Percentiles rank a stretch among this genome's conserved stretches.
phyloP scores from a whole-genome alignment of 805 yeast genomes.

The Candida ortonii region DNA sequence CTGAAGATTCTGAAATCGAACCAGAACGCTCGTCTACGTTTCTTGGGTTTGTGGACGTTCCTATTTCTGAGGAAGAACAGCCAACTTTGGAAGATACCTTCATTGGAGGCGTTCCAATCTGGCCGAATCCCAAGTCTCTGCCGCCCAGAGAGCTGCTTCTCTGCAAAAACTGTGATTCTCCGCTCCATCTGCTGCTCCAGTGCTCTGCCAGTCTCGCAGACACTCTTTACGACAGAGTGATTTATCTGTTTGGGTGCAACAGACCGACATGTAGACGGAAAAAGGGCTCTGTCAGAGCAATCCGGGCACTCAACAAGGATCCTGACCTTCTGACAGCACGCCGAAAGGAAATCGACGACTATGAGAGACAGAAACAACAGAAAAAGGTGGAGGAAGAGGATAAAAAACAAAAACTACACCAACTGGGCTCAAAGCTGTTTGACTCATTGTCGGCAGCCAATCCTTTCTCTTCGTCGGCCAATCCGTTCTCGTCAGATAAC shows the following conservation, averaged over 20 bases:
- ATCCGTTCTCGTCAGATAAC: constrained; percentile 13
- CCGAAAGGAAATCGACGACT: constrained; percentile 38
- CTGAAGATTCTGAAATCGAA: constrained; percentile 17
- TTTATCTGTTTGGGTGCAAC: constrained; percentile 77
- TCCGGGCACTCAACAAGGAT: constrained; percentile 72
- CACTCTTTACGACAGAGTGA: constrained; percentile 70
- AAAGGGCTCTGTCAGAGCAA: constrained; percentile 68
- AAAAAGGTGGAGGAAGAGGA: constrained; percentile 41
- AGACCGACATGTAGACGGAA: constrained; percentile 62
- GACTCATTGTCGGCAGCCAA: constrained; percentile 23
- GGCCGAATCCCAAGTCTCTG: constrained; percentile 60
- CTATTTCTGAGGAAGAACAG: constrained; percentile 46
- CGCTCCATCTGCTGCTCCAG: constrained; percentile 70
- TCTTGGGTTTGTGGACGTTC: constrained; percentile 65
- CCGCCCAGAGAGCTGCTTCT: constrained; percentile 52
- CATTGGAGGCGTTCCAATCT: constrained; percentile 74
- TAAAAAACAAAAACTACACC: constrained; percentile 39
- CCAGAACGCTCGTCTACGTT: constrained; percentile 36
- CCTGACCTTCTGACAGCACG: constrained; percentile 43
- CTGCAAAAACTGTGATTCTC: constrained; percentile 65
- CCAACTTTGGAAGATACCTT: constrained; percentile 64
- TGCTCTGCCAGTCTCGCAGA: constrained; percentile 76
- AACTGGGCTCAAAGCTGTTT: constrained; percentile 44
- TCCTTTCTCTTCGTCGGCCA: constrained; percentile 23
- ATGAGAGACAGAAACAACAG: constrained; percentile 40